These are phyloP conservation scores for Penicillium roqueforti DNA, from an alignment of 495 filamentous ascomycete genomes.

Conservation along the genomic window DNA sequence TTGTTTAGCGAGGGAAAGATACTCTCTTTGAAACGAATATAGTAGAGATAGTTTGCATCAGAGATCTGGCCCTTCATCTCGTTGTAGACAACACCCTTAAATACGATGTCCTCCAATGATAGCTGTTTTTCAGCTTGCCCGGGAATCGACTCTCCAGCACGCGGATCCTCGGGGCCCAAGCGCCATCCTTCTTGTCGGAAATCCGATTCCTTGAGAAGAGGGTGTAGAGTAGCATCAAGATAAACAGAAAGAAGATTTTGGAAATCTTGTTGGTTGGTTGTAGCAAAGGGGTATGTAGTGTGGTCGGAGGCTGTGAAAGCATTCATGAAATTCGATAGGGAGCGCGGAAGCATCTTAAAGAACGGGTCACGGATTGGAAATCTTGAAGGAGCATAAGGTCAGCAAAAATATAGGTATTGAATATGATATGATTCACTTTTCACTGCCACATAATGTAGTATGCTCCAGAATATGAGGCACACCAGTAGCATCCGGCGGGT, in stretches of 20 bases:
- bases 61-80: constrained; percentile 99
- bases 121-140: constrained; percentile 31
- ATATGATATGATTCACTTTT: constrained; percentile 59
- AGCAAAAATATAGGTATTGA: not conserved
- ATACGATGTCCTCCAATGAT: constrained; percentile 59
- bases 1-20: constrained; percentile 92
- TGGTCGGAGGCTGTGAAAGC: constrained; percentile 94
- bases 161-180: constrained; percentile 84
- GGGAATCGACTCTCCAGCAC: constrained; percentile 44
- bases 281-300: constrained; percentile 97
- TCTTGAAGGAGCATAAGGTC: constrained; percentile 38
- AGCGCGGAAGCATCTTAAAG: constrained; percentile 98
- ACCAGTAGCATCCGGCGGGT: constrained; percentile 92
- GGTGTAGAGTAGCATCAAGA: constrained; percentile 87
- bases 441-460: constrained; percentile 92
- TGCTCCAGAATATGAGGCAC: constrained; percentile 97
- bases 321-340: constrained; percentile 98
- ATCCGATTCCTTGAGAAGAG: constrained; percentile 82
- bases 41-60: constrained; percentile 92
- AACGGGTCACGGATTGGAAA: constrained; percentile 97
- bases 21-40: constrained; percentile 89
- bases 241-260: constrained; percentile 95
- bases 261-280: constrained; percentile 94
- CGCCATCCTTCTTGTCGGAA: constrained; percentile 97
- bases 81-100: constrained; percentile 99